Conservation (phyloP, 306 rosid species). For the Vigna nakashimae region DNA sequence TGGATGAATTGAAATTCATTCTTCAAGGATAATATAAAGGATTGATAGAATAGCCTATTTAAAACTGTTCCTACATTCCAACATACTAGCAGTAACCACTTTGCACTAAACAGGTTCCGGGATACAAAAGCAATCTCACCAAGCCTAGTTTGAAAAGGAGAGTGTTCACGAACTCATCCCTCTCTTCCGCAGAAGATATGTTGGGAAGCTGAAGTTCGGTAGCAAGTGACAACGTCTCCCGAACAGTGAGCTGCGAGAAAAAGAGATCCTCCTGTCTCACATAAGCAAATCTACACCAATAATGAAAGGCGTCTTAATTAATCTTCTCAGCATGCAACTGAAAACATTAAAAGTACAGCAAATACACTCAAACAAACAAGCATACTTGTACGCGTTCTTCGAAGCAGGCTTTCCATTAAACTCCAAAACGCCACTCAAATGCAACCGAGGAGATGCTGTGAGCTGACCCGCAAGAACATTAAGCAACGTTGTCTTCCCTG, state of each 20-base stretch:
- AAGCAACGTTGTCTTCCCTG: conserved; percentile 95
- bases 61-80: conserved; percentile 17
- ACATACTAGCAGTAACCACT: conserved; percentile 21
- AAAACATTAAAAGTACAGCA: conserved; percentile 17
- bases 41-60: not conserved
- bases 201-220: conserved; percentile 82
- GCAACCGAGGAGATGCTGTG: conserved; percentile 66
- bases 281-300: conserved; percentile 79
- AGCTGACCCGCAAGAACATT: conserved; percentile 88
- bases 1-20: conserved; percentile 16
- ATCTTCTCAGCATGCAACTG: conserved; percentile 6
- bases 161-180: conserved; percentile 79
- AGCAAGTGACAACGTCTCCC: conserved; percentile 87
- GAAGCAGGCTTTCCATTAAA: conserved; percentile 75
- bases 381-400: conserved; percentile 71
- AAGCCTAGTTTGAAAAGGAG: conserved; percentile 83
- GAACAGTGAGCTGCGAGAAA: conserved; percentile 93
- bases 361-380: conserved; percentile 25
- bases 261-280: conserved; percentile 97
- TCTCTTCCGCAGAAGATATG: conserved; percentile 66
- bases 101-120: conserved; percentile 3
- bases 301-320: conserved; percentile 4
- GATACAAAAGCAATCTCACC: conserved; percentile 57
- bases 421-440: conserved; percentile 79
- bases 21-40: not conserved